Percentiles rank a stretch among this genome's conserved stretches.
These are phyloP conservation scores for Phylloporus scabripes DNA, from an alignment of 768 basidiomycete species.

Conservation along the genomic window DNA sequence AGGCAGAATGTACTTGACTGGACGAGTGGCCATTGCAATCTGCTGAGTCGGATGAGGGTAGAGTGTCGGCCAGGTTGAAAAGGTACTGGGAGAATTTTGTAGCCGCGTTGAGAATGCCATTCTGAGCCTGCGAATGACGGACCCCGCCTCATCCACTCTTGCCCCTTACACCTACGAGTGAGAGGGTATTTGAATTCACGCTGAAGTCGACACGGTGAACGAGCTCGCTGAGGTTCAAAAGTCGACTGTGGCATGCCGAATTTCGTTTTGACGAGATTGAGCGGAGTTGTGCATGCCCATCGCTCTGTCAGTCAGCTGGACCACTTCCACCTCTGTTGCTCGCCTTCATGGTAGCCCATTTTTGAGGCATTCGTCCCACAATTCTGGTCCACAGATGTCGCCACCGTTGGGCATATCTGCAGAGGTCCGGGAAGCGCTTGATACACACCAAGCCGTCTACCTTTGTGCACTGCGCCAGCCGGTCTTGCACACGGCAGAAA, in stretches of 20 bases:
- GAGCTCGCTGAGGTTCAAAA: neutral
- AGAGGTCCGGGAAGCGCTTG: slow-evolving; percentile 4
- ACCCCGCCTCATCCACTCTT: too few species aligned
- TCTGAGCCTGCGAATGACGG: too few species aligned
- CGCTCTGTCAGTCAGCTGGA: neutral
- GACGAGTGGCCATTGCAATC: too few species aligned
- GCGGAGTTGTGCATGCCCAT: neutral
- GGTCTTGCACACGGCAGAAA: slow-evolving; percentile 1
- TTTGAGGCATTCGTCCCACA: slow-evolving; percentile 3
- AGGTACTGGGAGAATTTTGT: too few species aligned
- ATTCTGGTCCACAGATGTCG: slow-evolving; percentile 5
- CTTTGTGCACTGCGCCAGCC: neutral
- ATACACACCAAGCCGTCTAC: neutral
- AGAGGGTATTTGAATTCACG: too few species aligned
- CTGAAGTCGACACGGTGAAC: neutral
- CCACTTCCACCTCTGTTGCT: neutral
- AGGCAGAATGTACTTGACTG: too few species aligned
- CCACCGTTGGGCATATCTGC: neutral
- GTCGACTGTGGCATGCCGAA: neutral
- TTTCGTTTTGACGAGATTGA: neutral
- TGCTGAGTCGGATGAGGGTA: neutral
- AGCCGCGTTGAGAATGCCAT: neutral
- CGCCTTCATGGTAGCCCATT: neutral
- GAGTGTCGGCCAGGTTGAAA: too few species aligned
- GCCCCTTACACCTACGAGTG: too few species aligned